A percentile compares a stretch with the other conserved stretches of the same genome.
phyloP scores from a whole-genome alignment of 345 rosid species.

The Rhizophora mangle region DNA sequence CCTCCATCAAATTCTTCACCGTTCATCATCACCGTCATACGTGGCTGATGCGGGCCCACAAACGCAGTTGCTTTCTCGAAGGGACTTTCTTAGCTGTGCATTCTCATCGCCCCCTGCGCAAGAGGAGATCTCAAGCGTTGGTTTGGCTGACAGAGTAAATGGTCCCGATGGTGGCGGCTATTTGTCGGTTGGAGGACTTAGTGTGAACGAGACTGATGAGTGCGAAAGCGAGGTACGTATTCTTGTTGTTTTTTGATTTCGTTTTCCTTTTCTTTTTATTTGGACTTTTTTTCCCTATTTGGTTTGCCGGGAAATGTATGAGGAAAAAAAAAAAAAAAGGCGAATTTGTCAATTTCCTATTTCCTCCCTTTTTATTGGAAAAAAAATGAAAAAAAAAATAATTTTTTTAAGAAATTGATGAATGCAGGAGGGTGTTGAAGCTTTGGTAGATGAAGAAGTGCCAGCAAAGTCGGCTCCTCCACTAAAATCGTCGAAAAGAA shows the following conservation, averaged over 20 bases:
- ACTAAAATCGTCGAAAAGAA: slow-evolving; percentile 67
- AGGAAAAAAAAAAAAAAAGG: neutral
- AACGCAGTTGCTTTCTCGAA: neutral
- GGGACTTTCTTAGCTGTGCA: neutral
- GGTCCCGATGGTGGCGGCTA: slow-evolving; percentile 11
- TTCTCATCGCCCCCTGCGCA: neutral
- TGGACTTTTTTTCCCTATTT: slow-evolving; percentile 8
- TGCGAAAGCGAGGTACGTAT: slow-evolving; percentile 75
- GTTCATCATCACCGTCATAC: slow-evolving; percentile 38
- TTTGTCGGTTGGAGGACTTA: slow-evolving; percentile 40
- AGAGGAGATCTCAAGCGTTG: slow-evolving; percentile 26
- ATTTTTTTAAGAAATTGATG: slow-evolving; percentile 1
- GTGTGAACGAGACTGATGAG: slow-evolving; percentile 57
- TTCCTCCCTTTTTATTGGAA: too few relatives aligned
- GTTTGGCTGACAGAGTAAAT: slow-evolving; percentile 16
- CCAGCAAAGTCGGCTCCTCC: slow-evolving; percentile 44
- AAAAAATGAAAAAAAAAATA: too few relatives aligned
- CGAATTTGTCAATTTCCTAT: too few relatives aligned
- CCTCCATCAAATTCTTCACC: slow-evolving; percentile 58
- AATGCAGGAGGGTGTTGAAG: slow-evolving; percentile 65
- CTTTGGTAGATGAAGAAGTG: slow-evolving; percentile 49
- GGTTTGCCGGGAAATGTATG: slow-evolving; percentile 7
- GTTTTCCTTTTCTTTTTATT: neutral
- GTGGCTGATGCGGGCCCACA: slow-evolving; percentile 4
- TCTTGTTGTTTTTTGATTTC: neutral